These are phyloP conservation scores for Lavandula angustifolia DNA, from an alignment of 257 asterid genomes.

Conservation along the genomic window DNA sequence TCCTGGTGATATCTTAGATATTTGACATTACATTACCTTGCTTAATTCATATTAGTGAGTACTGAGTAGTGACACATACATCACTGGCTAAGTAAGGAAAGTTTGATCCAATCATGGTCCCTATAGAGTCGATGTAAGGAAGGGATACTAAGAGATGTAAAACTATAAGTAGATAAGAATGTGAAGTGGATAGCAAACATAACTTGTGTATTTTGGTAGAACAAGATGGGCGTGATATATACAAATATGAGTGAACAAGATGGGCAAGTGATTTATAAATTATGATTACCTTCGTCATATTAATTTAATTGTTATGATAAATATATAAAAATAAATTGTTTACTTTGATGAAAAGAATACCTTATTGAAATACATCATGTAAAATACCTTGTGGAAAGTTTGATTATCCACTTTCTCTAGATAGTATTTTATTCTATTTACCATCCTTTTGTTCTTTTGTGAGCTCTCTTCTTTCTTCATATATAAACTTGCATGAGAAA, in stretches of 20 bases:
- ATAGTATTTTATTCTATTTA: not conserved
- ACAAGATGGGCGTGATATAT: not conserved
- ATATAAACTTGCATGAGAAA: not conserved
- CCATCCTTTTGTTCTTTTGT: not conserved
- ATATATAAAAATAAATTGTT: not conserved
- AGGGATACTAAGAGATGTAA: not conserved
- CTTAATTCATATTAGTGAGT: not conserved
- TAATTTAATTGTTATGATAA: not conserved
- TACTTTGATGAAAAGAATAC: not conserved
- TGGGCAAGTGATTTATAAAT: not conserved
- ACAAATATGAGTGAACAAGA: not conserved
- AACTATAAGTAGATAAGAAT: not conserved
- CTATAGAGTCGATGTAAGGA: not conserved
- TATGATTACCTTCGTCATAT: not conserved
- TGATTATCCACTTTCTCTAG: not conserved
- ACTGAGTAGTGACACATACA: not conserved
- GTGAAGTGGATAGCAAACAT: not conserved
- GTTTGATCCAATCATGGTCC: not conserved
- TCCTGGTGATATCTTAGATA: not conserved
- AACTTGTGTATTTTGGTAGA: not conserved
- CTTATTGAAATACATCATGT: not conserved
- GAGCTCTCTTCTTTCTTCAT: not conserved
- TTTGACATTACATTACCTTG: not conserved
- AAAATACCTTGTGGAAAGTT: not conserved
- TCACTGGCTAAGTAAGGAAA: not conserved